phyloP scores from a whole-genome alignment of 2,329 filamentous ascomycete genomes.

The Ceratocystis huliohia region DNA sequence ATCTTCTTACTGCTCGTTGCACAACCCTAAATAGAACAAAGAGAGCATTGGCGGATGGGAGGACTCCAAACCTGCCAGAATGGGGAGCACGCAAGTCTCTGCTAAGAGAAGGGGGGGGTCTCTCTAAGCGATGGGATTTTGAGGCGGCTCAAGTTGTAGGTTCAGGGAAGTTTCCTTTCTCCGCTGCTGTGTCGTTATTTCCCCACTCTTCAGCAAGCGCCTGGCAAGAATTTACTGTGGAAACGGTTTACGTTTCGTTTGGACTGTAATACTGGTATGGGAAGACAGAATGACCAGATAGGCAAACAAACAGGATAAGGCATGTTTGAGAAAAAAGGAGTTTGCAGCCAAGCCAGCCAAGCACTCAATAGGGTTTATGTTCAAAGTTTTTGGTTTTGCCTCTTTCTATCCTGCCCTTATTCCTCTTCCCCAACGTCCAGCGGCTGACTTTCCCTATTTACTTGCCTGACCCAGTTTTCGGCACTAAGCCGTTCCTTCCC shows the following conservation, averaged over 20 bases:
- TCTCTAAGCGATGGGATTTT: background rate
- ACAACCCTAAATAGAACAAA: background rate
- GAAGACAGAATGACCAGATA: background rate
- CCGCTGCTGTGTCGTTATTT: background rate
- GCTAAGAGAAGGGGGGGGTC: background rate
- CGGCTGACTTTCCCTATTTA: background rate
- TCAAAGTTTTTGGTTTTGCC: background rate
- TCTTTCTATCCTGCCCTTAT: background rate
- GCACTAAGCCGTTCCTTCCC: slow-evolving; percentile 12
- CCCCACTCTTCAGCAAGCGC: background rate
- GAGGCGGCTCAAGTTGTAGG: background rate
- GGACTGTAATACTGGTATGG: background rate
- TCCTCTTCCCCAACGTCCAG: background rate
- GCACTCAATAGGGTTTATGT: background rate
- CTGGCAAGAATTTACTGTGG: background rate
- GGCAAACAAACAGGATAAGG: background rate
- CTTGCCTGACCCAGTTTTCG: slow-evolving; percentile 10
- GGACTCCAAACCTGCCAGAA: slow-evolving; percentile 14
- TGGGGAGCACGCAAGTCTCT: background rate
- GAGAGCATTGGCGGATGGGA: background rate
- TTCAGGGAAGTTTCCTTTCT: background rate
- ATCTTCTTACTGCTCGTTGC: background rate
- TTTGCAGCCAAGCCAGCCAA: slow-evolving; percentile 2
- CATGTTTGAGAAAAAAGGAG: background rate
- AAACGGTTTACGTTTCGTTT: background rate